phyloP scores from a whole-genome alignment of 2,329 filamentous ascomycete genomes.

The Chalaropsis thielavioides region DNA sequence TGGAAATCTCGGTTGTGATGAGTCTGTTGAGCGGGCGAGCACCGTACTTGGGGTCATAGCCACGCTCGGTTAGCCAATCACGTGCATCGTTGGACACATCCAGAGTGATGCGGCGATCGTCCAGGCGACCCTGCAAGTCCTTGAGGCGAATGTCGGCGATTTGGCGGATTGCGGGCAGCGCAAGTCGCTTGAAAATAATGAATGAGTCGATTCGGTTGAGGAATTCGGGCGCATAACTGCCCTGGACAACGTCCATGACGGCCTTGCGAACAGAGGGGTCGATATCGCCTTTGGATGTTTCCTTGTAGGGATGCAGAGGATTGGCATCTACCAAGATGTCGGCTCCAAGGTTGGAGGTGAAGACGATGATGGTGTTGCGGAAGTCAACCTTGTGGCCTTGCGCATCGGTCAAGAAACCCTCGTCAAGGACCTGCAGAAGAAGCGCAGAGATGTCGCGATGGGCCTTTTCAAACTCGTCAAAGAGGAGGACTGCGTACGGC shows the following conservation, averaged over 20 bases:
- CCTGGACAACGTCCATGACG: constrained; percentile 76
- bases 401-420: constrained; percentile 87
- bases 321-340: constrained; percentile 74
- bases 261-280: constrained; percentile 57
- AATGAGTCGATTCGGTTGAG: constrained; percentile 94
- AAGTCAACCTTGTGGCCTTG: constrained; percentile 97
- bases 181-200: constrained; percentile 85
- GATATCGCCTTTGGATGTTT: constrained; percentile 52
- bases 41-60: constrained; percentile 84
- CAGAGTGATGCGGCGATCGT: constrained; percentile 71
- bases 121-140: constrained; percentile 69
- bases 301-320: constrained; percentile 46
- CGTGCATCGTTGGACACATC: constrained; percentile 57
- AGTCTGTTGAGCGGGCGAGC: constrained; percentile 81
- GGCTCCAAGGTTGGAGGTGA: constrained; percentile 90
- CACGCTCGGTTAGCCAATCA: constrained; percentile 74
- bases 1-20: constrained; percentile 80
- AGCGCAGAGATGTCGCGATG: constrained; percentile 88
- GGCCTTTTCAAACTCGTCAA: constrained; percentile 97
- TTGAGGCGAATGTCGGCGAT: constrained; percentile 85
- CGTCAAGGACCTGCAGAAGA: constrained; percentile 85
- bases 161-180: constrained; percentile 62
- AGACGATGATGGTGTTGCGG: constrained; percentile 86
- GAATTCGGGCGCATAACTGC: constrained; percentile 75
- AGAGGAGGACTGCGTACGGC: constrained; percentile 84